Percentiles rank a stretch among this genome's conserved stretches.
phyloP scores from a whole-genome alignment of 1,139 yeast genomes.

The Pichia terricola region DNA sequence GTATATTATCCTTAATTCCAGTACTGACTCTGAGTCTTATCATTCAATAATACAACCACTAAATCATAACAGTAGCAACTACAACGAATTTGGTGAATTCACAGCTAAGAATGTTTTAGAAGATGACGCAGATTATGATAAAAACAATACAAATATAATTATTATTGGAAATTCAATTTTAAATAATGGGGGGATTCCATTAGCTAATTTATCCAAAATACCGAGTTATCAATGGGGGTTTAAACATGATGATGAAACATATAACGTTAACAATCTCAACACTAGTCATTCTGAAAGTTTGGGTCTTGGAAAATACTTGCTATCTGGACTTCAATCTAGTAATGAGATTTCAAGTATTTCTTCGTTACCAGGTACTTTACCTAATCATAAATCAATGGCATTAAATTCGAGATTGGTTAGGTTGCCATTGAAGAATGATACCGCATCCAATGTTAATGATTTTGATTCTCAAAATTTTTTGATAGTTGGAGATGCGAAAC shows the following conservation, averaged over 20 bases:
- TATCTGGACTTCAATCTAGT: neutral
- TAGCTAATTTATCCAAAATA: constrained; percentile 21
- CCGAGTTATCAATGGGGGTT: constrained; percentile 26
- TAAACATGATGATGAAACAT: constrained; percentile 20
- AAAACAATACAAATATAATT: neutral
- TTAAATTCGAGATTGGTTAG: constrained; percentile 20
- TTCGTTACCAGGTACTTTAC: constrained; percentile 17
- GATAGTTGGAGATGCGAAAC: constrained; percentile 6
- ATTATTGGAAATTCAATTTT: constrained; percentile 26
- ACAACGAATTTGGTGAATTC: neutral
- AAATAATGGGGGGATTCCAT: constrained; percentile 24
- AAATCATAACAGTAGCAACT: neutral
- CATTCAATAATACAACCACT: constrained; percentile 5
- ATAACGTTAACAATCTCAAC: neutral
- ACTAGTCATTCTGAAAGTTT: neutral
- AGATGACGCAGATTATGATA: neutral
- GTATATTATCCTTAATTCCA: constrained; percentile 2
- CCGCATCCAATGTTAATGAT: constrained; percentile 1
- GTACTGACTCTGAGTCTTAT: constrained; percentile 5
- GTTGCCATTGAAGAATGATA: constrained; percentile 17
- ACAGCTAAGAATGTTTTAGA: neutral
- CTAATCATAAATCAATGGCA: constrained; percentile 16
- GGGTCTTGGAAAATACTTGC: neutral
- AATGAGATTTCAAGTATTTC: constrained; percentile 11
- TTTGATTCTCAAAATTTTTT: constrained; percentile 5